These are phyloP conservation scores for Calonectria hongkongensis DNA, from an alignment of 2,329 filamentous ascomycete genomes.

Conservation along the genomic window DNA sequence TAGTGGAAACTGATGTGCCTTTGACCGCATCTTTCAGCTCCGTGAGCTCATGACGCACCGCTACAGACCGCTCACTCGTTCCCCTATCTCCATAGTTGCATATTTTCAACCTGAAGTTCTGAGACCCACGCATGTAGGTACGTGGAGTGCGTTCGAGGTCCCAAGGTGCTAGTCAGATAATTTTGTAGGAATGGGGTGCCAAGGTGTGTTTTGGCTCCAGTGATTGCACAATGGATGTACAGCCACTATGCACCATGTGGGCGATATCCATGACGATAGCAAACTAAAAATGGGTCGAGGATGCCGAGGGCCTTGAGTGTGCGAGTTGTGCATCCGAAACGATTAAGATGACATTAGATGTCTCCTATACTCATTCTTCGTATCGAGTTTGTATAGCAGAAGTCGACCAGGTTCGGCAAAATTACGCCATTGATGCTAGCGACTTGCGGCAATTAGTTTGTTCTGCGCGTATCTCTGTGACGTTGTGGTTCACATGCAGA, in stretches of 20 bases:
- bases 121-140: not conserved
- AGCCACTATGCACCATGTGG: not conserved
- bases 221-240: not conserved
- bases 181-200: not conserved
- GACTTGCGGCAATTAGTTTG: too few relatives aligned
- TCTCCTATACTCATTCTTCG: not conserved
- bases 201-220: not conserved
- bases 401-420: too few relatives aligned
- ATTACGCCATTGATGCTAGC: too few relatives aligned
- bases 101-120: not conserved
- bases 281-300: not conserved
- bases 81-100: conserved; percentile 11
- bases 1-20: not conserved
- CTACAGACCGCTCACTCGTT: conserved; percentile 7
- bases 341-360: not conserved
- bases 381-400: not conserved
- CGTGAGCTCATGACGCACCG: not conserved
- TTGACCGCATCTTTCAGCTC: conserved; percentile 4
- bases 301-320: not conserved
- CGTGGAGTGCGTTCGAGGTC: not conserved
- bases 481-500: not conserved
- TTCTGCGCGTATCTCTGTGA: too few relatives aligned
- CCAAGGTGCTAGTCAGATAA: not conserved
- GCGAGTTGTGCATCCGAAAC: not conserved
- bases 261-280: not conserved